Conservation (phyloP, 768 basidiomycete genomes). For the Filobasidium wieringae region DNA sequence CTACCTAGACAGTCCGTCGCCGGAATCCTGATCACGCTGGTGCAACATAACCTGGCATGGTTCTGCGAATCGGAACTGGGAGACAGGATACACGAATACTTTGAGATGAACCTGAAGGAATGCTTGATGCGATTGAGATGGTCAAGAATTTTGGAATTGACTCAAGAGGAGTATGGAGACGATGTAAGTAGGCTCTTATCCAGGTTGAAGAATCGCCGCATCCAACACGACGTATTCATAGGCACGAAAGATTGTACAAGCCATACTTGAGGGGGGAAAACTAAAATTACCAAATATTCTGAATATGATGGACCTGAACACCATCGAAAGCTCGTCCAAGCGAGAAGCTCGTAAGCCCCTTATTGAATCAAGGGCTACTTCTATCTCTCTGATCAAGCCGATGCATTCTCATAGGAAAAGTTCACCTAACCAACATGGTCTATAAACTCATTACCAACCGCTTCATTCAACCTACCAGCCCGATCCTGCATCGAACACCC, state of each 20-base stretch:
- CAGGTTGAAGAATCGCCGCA: no score
- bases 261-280: constrained; percentile 75
- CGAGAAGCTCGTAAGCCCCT: constrained; percentile 49
- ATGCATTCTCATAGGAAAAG: background rate
- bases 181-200: constrained; percentile 51
- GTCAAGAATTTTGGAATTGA: constrained; percentile 65
- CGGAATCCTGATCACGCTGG: constrained; percentile 59
- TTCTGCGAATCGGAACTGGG: constrained; percentile 62
- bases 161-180: constrained; percentile 58
- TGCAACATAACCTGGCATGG: constrained; percentile 89
- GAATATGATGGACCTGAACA: constrained; percentile 40
- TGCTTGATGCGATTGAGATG: constrained; percentile 72
- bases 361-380: no score
- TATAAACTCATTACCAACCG: constrained; percentile 5
- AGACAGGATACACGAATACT: constrained; percentile 51
- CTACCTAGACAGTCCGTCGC: constrained; percentile 58
- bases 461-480: constrained; percentile 9
- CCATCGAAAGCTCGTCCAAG: constrained; percentile 10
- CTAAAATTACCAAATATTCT: constrained; percentile 60
- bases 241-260: constrained; percentile 64
- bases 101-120: constrained; percentile 69
- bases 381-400: no score
- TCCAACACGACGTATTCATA: constrained; percentile 27
- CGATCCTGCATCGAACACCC: constrained; percentile 10
- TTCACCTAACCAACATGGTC: constrained; percentile 3